Evolutionary conservation across 164 flowering plant species (phyloP).

Genomic region (Macadamia integrifolia): DNA sequence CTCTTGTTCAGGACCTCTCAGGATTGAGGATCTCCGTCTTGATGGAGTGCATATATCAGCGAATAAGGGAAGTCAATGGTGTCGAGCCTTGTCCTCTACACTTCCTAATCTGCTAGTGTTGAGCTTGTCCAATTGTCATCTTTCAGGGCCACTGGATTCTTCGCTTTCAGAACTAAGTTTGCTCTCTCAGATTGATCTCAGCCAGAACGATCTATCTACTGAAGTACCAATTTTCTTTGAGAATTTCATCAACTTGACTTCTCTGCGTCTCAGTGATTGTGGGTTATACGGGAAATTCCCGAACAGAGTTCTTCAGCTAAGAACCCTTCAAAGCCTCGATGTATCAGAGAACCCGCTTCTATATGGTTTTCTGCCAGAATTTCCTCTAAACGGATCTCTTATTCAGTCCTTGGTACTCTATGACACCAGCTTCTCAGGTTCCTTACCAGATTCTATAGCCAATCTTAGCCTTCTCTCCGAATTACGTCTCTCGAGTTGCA

Average conservation of each 20-base stretch:
- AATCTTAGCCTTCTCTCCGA: constrained; percentile 23
- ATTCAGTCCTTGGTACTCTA: constrained; percentile 16
- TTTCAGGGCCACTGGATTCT: constrained; percentile 24
- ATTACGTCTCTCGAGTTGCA: constrained; percentile 22
- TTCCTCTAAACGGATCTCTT: constrained; percentile 18
- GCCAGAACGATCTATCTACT: constrained; percentile 21
- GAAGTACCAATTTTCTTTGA: constrained; percentile 29
- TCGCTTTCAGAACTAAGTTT: constrained; percentile 16
- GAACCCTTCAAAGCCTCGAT: constrained; percentile 19
- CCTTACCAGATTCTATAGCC: constrained; percentile 32
- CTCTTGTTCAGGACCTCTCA: constrained; percentile 25
- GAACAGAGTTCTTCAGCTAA: constrained; percentile 18
- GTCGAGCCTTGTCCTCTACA: constrained; percentile 23
- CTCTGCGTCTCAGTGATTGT: constrained; percentile 21
- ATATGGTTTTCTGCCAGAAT: constrained; percentile 27
- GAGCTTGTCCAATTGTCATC: constrained; percentile 25
- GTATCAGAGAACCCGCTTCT: constrained; percentile 17
- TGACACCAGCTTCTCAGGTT: constrained; percentile 26
- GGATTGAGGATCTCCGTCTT: constrained; percentile 26
- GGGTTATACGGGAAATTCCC: constrained; percentile 32
- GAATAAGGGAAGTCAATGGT: constrained; percentile 20
- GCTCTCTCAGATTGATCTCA: constrained; percentile 21
- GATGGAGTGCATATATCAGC: constrained; percentile 32
- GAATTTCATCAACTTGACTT: constrained; percentile 24
- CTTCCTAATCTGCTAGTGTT: constrained; percentile 23